These are phyloP conservation scores for Colletotrichum higginsianum DNA, from an alignment of 2,329 filamentous ascomycete genomes.

Conservation along the genomic window DNA sequence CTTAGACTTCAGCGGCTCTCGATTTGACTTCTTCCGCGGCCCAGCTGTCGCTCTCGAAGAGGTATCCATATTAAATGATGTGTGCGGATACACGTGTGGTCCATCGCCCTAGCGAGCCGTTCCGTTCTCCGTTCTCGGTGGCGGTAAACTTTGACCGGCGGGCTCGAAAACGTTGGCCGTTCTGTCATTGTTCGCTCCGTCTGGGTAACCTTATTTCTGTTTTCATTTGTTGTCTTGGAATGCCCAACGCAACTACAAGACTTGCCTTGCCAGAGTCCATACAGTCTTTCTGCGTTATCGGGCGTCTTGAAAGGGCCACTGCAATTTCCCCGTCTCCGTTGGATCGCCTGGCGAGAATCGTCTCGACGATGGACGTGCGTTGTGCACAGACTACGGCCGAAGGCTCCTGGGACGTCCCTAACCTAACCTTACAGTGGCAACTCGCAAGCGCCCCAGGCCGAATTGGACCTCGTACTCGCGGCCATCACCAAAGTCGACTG, in stretches of 20 bases:
- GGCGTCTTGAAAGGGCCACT: not conserved
- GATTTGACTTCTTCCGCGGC: not conserved
- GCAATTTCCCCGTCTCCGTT: not conserved
- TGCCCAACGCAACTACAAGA: too few species aligned
- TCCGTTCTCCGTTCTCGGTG: slow-evolving; percentile 17
- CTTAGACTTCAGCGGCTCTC: not conserved
- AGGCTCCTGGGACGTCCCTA: not conserved
- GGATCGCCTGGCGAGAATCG: not conserved
- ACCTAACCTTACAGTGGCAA: too few species aligned
- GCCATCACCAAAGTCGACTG: slow-evolving; percentile 24
- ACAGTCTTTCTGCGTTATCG: not conserved
- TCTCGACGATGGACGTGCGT: not conserved
- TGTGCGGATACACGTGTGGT: too few species aligned
- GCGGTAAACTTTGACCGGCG: slow-evolving; percentile 4
- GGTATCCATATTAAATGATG: not conserved
- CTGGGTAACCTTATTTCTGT: too few species aligned
- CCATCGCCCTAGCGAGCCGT: slow-evolving; percentile 31
- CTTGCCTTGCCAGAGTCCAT: not conserved
- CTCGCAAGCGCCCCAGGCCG: not conserved
- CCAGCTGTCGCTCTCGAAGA: not conserved
- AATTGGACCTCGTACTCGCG: slow-evolving; percentile 35
- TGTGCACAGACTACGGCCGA: slow-evolving; percentile 17
- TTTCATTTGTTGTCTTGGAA: too few species aligned
- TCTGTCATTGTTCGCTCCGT: not conserved
- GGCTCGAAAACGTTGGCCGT: not conserved